These are phyloP conservation scores for Cladosporium velox DNA, from an alignment of 2,329 filamentous ascomycete species.

Conservation along the genomic window DNA sequence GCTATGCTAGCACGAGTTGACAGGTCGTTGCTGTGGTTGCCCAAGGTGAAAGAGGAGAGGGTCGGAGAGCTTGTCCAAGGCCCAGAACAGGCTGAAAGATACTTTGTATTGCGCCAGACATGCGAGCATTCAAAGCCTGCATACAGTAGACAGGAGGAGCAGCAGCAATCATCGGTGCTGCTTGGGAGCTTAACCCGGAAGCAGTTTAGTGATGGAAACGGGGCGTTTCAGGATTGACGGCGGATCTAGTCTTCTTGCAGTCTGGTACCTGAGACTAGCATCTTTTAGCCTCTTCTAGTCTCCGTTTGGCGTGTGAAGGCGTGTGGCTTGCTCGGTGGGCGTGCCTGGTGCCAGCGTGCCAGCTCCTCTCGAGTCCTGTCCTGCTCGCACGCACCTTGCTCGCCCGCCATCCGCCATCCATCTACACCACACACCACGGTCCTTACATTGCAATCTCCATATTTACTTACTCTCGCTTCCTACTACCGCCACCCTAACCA, in stretches of 20 bases:
- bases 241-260: background rate
- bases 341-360: background rate
- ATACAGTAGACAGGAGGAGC: background rate
- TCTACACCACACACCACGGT: conserved; percentile 7
- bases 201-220: background rate
- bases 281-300: background rate
- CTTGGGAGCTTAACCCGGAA: background rate
- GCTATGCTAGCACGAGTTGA: background rate
- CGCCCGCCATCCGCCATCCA: background rate
- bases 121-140: background rate
- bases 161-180: background rate
- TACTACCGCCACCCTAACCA: background rate
- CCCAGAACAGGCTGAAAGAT: background rate
- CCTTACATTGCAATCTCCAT: conserved; percentile 10
- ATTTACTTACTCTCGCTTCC: conserved; percentile 10
- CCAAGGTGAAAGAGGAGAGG: background rate
- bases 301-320: background rate
- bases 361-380: background rate
- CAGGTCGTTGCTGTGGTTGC: background rate
- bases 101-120: background rate
- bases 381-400: conserved; percentile 6
- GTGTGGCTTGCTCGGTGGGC: background rate
- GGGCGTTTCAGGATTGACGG: background rate
- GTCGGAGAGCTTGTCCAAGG: background rate
- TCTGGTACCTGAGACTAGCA: background rate